Evolutionary conservation across 2,329 filamentous ascomycete species (phyloP), one percentile per base, ranked within the genome.

Genomic region (Onygenales sp.): DNA sequence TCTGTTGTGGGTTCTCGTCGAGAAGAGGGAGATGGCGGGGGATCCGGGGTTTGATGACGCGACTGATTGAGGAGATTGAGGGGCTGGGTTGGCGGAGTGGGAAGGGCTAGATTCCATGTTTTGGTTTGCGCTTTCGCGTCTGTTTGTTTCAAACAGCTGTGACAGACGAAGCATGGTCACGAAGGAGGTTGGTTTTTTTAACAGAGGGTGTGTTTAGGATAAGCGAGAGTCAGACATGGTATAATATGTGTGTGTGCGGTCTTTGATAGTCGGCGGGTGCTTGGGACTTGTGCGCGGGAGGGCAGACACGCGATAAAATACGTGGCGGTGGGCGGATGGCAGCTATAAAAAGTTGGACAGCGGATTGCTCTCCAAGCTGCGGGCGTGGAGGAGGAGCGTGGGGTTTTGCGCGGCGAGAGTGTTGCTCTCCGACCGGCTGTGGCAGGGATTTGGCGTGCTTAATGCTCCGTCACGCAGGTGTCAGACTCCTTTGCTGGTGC

Each of bases 21-120:
- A 72, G 57, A 72, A 72, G 31, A 71, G 59, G n/a, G 70, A 73
- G 13, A 67, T 52, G 1, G 65, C 67, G 21, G 70, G 70, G 14
- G 70, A 73, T 17, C 65, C 67, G 5, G 70, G 67, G 13, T 66
- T 66, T 17, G 70, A 71, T 11, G 68, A 66, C 54, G 63, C 58
- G 47, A 60, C 57, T 21, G 63, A 66, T 51, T 66, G 59, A 4
- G 67, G 65, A 7, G 67, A 70, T 9, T 65, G 62, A 44, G 54
- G 36, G 49, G 14, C 43, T 14, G 42, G 59, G 34, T 56, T 57
- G 33, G 53, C 54, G 46, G 6, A 48, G 46, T 33, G 14, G 21
- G 9, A 13, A 17, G 14, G 52, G 31, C 52, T 58, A 7, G 55
- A 52, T 10, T 64, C 61, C 52, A 59, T 58, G 49, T 61, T 62